These are phyloP conservation scores for Helianthus annuus DNA, from an alignment of 129 eudicot genomes.

Conservation along the genomic window DNA sequence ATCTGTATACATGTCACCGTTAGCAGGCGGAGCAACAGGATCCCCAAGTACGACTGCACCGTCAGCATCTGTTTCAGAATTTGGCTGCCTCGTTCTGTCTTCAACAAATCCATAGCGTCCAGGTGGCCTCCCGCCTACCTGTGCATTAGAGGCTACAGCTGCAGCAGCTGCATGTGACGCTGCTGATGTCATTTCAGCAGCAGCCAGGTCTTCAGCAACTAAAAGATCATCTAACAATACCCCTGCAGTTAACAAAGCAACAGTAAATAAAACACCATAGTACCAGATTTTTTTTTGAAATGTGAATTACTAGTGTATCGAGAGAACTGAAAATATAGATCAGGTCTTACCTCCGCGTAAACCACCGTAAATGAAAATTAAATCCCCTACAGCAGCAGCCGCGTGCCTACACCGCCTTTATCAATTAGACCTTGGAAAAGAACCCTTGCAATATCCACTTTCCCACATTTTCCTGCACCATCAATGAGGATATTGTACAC, in stretches of 20 bases:
- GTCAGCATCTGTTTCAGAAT: conserved; percentile 60
- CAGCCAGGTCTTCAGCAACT: conserved; percentile 98
- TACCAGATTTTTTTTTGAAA: not conserved
- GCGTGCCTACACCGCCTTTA: conserved; percentile 99
- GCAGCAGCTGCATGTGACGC: conserved; percentile 99
- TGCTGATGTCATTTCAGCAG: conserved; percentile 92
- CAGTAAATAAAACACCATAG: conserved; percentile 14
- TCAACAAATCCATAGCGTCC: conserved; percentile 84
- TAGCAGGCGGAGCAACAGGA: conserved; percentile 97
- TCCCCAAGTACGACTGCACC: conserved; percentile 85
- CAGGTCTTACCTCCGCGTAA: conserved; percentile 91
- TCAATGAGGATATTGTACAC: too few species aligned
- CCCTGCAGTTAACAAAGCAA: conserved; percentile 43
- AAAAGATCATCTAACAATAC: conserved; percentile 94
- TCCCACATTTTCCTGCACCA: too few species aligned
- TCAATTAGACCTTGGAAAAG: too few species aligned
- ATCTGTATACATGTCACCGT: conserved; percentile 94
- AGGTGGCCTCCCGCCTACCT: conserved; percentile 65
- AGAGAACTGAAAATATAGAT: not conserved
- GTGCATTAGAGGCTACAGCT: conserved; percentile 77
- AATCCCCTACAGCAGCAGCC: conserved; percentile 95
- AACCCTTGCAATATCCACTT: too few species aligned
- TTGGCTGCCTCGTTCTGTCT: conserved; percentile 60
- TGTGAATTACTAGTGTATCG: not conserved
- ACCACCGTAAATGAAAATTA: conserved; percentile 96